Evolutionary conservation across 768 basidiomycete genomes (phyloP).

Genomic region (Psilocybe tampanensis): DNA sequence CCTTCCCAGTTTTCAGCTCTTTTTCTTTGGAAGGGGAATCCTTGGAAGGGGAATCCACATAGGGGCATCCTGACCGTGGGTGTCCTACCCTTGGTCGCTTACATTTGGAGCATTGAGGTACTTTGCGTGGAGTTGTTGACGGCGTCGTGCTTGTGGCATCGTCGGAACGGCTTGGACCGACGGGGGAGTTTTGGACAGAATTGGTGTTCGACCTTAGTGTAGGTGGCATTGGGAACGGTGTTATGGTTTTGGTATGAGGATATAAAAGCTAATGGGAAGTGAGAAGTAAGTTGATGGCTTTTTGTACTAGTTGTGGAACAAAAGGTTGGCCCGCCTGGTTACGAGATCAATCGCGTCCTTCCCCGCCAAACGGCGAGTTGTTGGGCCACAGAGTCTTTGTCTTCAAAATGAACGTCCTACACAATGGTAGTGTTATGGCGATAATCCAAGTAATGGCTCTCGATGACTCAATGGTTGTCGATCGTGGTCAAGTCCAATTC

Average conservation of each 20-base stretch:
- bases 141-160: conserved; percentile 11
- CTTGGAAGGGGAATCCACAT: conserved; percentile 19
- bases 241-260: neutral
- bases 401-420: neutral
- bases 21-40: conserved; percentile 28
- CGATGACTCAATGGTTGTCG: too few species aligned
- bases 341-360: neutral
- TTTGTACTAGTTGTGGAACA: neutral
- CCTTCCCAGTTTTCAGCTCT: conserved; percentile 4
- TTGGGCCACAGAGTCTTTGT: neutral
- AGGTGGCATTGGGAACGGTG: conserved; percentile 15
- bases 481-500: too few species aligned
- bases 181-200: conserved; percentile 23
- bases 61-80: conserved; percentile 65
- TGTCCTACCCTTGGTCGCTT: conserved; percentile 57
- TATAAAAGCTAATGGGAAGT: neutral
- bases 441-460: too few species aligned
- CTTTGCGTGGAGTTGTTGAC: conserved; percentile 47
- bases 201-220: conserved; percentile 18
- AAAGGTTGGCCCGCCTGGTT: neutral
- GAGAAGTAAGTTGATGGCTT: neutral
- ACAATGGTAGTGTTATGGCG: neutral
- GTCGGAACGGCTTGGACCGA: conserved; percentile 5
- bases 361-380: neutral
- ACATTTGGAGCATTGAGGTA: conserved; percentile 58